Percentiles rank a stretch among this genome's conserved stretches.
Evolutionary conservation across 2,329 filamentous ascomycete species (phyloP).

Genomic region (Aspergillus neoniger): DNA sequence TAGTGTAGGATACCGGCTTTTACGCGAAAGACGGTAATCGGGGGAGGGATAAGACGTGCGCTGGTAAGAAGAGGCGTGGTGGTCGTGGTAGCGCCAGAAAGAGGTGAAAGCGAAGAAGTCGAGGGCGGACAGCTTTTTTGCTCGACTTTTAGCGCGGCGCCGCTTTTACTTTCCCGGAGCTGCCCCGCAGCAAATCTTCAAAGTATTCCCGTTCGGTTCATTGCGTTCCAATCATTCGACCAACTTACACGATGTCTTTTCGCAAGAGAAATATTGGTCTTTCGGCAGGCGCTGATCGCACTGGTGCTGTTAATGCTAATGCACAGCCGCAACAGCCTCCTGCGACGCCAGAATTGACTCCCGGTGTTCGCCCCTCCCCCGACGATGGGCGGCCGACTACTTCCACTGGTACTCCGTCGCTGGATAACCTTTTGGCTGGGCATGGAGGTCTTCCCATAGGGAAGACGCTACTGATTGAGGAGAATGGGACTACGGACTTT

Average conservation of each 20-base stretch:
- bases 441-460: slow-evolving; percentile 84
- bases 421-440: slow-evolving; percentile 82
- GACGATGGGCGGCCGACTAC: slow-evolving; percentile 84
- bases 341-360: slow-evolving; percentile 35
- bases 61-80: slow-evolving; percentile 2
- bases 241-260: slow-evolving; percentile 59
- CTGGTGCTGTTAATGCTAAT: slow-evolving; percentile 31
- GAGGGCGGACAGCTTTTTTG: slow-evolving; percentile 25
- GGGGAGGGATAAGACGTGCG: not conserved
- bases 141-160: slow-evolving; percentile 27
- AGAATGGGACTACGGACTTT: slow-evolving; percentile 93
- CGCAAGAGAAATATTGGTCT: slow-evolving; percentile 66
- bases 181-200: slow-evolving; percentile 28
- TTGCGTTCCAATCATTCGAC: not conserved
- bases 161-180: slow-evolving; percentile 24
- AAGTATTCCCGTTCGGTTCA: slow-evolving; percentile 12
- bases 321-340: slow-evolving; percentile 28
- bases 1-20: not conserved
- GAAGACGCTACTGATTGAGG: slow-evolving; percentile 76
- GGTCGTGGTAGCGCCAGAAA: slow-evolving; percentile 12
- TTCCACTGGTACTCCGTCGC: slow-evolving; percentile 83
- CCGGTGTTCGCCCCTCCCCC: slow-evolving; percentile 77
- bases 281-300: slow-evolving; percentile 42
- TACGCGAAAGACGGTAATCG: not conserved
- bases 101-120: not conserved